phyloP scores from a whole-genome alignment of 2,329 filamentous ascomycete genomes.

The Fusarium protoensiforme region DNA sequence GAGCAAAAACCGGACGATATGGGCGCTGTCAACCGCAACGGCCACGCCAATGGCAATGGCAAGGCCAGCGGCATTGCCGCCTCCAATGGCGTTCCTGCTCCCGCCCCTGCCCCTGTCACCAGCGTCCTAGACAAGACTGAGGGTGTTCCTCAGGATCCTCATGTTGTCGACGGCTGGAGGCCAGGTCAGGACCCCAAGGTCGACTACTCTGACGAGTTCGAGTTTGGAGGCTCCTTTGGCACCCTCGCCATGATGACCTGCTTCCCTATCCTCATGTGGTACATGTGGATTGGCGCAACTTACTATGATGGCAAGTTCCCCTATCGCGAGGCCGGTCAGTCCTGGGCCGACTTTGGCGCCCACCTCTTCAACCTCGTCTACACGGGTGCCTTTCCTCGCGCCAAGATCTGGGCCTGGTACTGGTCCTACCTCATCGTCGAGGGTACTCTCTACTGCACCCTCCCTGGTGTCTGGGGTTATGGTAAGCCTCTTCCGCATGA shows the following conservation, averaged over 20 bases:
- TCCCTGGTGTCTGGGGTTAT: slow-evolving; percentile 88
- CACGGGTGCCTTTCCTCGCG: slow-evolving; percentile 83
- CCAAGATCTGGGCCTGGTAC: slow-evolving; percentile 91
- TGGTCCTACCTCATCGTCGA: slow-evolving; percentile 93
- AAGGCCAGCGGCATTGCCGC: slow-evolving; percentile 46
- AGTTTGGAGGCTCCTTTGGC: slow-evolving; percentile 91
- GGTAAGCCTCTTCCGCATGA: slow-evolving; percentile 89
- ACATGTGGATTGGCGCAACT: slow-evolving; percentile 97
- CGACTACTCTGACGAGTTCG: slow-evolving; percentile 73
- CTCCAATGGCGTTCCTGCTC: slow-evolving; percentile 15
- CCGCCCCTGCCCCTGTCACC: slow-evolving; percentile 20
- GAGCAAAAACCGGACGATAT: slow-evolving; percentile 43
- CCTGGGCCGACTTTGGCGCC: slow-evolving; percentile 74
- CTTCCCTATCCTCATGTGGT: slow-evolving; percentile 97
- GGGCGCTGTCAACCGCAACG: slow-evolving; percentile 43
- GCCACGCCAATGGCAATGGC: slow-evolving; percentile 43
- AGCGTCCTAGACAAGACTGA: slow-evolving; percentile 30
- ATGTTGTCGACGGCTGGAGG: slow-evolving; percentile 65
- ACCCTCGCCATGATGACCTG: slow-evolving; percentile 87
- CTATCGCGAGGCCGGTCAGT: slow-evolving; percentile 71
- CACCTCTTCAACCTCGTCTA: slow-evolving; percentile 81
- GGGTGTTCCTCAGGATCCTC: slow-evolving; percentile 30
- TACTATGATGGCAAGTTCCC: slow-evolving; percentile 92
- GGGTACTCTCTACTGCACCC: slow-evolving; percentile 81
- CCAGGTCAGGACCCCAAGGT: slow-evolving; percentile 70